Conservation (phyloP, 257 asterid genomes). For the Oldenlandia corymbosa region DNA sequence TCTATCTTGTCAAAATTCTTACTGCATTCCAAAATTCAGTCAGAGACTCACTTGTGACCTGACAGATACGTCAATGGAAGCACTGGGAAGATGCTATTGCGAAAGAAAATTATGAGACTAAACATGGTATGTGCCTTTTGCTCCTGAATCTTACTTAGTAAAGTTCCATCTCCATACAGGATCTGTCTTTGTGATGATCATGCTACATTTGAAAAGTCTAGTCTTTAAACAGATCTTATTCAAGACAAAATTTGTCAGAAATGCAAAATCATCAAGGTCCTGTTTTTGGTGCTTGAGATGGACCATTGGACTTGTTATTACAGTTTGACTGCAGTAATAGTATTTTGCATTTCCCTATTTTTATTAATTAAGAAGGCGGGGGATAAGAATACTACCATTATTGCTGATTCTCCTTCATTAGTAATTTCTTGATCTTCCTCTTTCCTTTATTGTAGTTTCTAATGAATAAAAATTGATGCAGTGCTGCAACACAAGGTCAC, state of each 20-base stretch:
- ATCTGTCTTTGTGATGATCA: background rate
- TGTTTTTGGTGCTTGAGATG: background rate
- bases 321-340: background rate
- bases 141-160: background rate
- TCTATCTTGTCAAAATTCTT: conserved; percentile 6
- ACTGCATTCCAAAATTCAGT: background rate
- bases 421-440: background rate
- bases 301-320: background rate
- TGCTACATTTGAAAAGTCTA: background rate
- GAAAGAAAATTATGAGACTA: conserved; percentile 43
- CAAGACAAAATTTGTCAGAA: background rate
- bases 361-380: background rate
- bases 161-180: background rate
- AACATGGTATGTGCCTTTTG: conserved; percentile 38
- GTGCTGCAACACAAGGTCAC: conserved; percentile 57
- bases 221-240: conserved; percentile 3
- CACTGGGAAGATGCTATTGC: conserved; percentile 80
- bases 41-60: conserved; percentile 15
- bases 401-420: conserved; percentile 1
- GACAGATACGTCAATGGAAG: conserved; percentile 94
- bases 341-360: too few species aligned
- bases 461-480: conserved; percentile 26
- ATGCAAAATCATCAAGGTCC: background rate
- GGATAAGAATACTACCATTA: too few species aligned
- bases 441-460: conserved; percentile 2